Evolutionary conservation across 2,329 filamentous ascomycete genomes (phyloP).

Genomic region (Colletotrichum noveboracense): DNA sequence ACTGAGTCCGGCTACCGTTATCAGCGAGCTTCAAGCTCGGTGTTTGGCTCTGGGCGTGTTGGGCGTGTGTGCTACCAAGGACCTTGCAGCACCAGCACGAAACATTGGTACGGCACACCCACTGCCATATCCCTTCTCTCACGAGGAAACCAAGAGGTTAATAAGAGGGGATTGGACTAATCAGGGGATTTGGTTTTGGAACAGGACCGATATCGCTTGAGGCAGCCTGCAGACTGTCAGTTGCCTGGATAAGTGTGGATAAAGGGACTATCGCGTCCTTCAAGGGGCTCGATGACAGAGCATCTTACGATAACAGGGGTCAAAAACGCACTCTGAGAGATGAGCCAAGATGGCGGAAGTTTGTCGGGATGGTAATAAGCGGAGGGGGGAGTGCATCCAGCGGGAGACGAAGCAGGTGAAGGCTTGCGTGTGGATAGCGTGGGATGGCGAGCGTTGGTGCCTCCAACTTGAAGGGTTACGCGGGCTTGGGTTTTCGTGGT

Average conservation of each 20-base stretch:
- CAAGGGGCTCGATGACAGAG: constrained; percentile 2
- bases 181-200: neutral
- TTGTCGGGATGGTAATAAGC: neutral
- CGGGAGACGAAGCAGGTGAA: neutral
- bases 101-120: neutral
- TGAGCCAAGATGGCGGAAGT: neutral
- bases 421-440: neutral
- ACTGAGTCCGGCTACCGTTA: neutral
- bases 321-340: neutral
- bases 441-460: neutral
- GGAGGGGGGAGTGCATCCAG: neutral
- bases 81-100: neutral
- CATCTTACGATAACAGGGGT: constrained; percentile 10
- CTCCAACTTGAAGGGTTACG: neutral
- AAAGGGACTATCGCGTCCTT: neutral
- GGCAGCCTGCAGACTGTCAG: neutral
- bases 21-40: constrained; percentile 4
- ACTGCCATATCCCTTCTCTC: neutral
- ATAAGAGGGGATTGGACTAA: neutral
- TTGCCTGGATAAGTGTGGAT: neutral
- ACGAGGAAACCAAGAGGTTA: neutral
- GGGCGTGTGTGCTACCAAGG: neutral
- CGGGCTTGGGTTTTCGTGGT: neutral
- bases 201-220: neutral
- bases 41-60: neutral